Conservation (phyloP, 176 grass and related monocot species). For the Areca catechu region DNA sequence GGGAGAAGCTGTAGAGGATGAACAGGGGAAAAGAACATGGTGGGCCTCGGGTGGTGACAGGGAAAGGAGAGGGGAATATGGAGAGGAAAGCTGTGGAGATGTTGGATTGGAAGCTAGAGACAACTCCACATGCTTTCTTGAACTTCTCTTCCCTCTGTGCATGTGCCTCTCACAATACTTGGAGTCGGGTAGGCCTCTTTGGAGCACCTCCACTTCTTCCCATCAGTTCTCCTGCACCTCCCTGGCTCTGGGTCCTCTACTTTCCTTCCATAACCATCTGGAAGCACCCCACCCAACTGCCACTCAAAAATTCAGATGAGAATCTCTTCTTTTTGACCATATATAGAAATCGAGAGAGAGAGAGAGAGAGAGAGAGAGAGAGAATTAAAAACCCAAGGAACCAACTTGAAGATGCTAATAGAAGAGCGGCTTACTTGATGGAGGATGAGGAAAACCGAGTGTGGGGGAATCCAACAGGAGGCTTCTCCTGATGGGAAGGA, state of each 20-base stretch:
- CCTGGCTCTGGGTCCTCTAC: conserved; percentile 31
- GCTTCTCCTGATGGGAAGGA: conserved; percentile 16
- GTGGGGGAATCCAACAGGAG: conserved; percentile 5
- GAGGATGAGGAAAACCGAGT: conserved; percentile 8
- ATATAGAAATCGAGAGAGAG: too few species aligned
- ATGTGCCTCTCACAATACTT: conserved; percentile 47
- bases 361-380: too few species aligned
- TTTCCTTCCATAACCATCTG: conserved; percentile 22
- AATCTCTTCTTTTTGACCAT: too few species aligned
- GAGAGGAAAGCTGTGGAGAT: conserved; percentile 7
- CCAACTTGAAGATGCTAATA: too few species aligned
- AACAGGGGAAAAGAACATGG: background rate
- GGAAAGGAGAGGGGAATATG: conserved; percentile 3
- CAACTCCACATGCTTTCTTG: conserved; percentile 55
- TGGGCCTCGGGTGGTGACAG: background rate
- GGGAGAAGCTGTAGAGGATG: conserved; percentile 8
- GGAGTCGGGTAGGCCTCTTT: conserved; percentile 33
- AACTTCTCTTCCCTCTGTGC: conserved; percentile 44
- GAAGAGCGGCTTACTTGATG: background rate
- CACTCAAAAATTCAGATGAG: too few species aligned
- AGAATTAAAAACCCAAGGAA: too few species aligned
- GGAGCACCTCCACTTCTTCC: conserved; percentile 46
- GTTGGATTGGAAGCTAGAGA: conserved; percentile 30
- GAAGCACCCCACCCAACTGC: conserved; percentile 25
- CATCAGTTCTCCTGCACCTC: conserved; percentile 38